phyloP scores from a whole-genome alignment of 2,329 filamentous ascomycete genomes.

The Coniella vitis region DNA sequence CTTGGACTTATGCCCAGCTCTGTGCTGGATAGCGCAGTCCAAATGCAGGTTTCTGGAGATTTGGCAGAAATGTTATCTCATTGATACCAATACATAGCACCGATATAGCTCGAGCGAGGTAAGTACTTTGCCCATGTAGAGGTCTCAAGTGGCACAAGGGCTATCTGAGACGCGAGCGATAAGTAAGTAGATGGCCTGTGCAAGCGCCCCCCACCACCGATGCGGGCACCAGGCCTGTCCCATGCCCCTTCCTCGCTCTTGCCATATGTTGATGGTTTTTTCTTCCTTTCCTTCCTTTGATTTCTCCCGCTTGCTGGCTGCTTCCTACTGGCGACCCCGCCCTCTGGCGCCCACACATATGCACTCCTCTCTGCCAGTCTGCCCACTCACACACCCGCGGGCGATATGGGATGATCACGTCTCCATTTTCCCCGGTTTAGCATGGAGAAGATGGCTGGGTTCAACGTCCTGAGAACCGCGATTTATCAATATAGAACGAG shows the following conservation, averaged over 20 bases:
- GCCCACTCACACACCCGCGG: neutral
- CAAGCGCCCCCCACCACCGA: too few relatives aligned
- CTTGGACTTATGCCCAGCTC: too few relatives aligned
- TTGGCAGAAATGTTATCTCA: too few relatives aligned
- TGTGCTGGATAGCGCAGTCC: too few relatives aligned
- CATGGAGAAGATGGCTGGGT: neutral
- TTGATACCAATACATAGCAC: too few relatives aligned
- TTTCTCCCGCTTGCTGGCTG: neutral
- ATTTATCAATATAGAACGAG: too few relatives aligned
- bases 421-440: slow-evolving; percentile 4
- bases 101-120: too few relatives aligned
- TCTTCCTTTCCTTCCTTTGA: neutral
- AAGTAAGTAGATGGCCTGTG: slow-evolving; percentile 4
- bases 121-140: too few relatives aligned
- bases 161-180: slow-evolving; percentile 10
- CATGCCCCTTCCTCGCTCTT: neutral
- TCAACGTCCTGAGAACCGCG: too few relatives aligned
- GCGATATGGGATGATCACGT: slow-evolving; percentile 14
- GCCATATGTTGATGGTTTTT: neutral
- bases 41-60: too few relatives aligned
- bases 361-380: neutral
- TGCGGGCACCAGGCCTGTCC: neutral
- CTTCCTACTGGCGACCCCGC: neutral
- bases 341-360: neutral
- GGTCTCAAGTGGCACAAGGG: neutral